Evolutionary conservation across 2,329 filamentous ascomycete genomes (phyloP), one percentile per base, ranked within the genome.

Genomic region (Colletotrichum sp.): DNA sequence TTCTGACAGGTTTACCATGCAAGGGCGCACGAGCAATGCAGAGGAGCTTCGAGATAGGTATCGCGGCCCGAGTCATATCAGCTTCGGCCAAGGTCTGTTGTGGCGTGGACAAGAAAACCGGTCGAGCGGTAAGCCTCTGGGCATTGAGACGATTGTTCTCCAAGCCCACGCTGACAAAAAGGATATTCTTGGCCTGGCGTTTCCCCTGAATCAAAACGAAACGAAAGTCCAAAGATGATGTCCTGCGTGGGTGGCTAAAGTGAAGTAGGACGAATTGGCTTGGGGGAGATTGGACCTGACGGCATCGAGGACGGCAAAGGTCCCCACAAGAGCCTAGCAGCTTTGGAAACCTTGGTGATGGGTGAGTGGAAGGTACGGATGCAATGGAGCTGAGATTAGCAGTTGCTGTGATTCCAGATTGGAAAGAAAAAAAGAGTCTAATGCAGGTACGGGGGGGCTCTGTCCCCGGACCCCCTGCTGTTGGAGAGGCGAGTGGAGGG

Each of bases 381-480:
- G 34, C 13, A 62, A 18, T 28, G 0, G 55, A 36, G 16, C 28
- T 62, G 26, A 36, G 28, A 28, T 60, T 68, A 39, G 26, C 36
- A 62, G 71, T 69, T 30, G 26, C 57, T 18, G 28, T 60, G 30
- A 63, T 30, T 59, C 39, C 26, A 57, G 32, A 39, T 30, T 18
- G 28, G 49, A 57, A 21, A 39, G 36, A 18, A 26, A 52, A 49
- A 49, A 26, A 5, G 26, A 52, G 30, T 16, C 72, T 72, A 75
- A 72, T 68, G 73, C 73, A 76, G 70, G 73, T 68, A 73, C 73
- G n/a, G 44, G 44, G 44, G 13, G n/a, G 36, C 68, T 55, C 55
- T 71, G 30, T 34, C 18, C 36, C 21, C 21, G 26, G 32, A 49
- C 72, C 34, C 34, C 70, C 49, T 57, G 32, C 24, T 15, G 52